Base-by-base conservation (phyloP, 352 stramenopile species). In the Pythium coloratum region DNA sequence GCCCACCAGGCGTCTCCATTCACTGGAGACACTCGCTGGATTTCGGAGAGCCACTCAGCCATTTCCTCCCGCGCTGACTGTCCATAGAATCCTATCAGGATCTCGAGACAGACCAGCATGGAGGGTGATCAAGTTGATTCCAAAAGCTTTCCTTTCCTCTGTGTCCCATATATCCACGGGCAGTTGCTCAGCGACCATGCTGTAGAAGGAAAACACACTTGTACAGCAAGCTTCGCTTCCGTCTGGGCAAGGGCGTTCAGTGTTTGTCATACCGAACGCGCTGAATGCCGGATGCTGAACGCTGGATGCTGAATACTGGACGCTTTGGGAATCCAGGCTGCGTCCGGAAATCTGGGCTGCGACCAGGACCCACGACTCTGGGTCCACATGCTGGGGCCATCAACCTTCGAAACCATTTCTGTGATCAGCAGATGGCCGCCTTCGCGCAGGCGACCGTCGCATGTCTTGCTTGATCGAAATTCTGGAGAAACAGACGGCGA, bases 401-500 rank as follows among this genome's bases (percentile, higher is more conserved):
- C 42, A 49, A 46, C 16, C 3, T 26, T 50, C 18, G 14, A 53
- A 16, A 16, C 10, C 8, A 32, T 32, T 28, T 32, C 36, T 16
- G 28, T 9, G 49, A 20, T 3, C 5, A 42, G 32, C 54, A 44
- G 32, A 6, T 44, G 36, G 54, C 20, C 16, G 51, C 13, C 14
- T 30, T 24, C 28, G 33, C 51, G 51, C 51, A 58, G 51, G 51
- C 33, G 51, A 42, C 18, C 51, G 51, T 58, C 28, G 51, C 51
- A 28, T 58, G 51, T 53, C 46, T 30, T 30, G 14, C 50, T 67
- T 55, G 61, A 67, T 67, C 51, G 50, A 61, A 61, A 44, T 67
- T 67, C 61, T 54, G 24, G 13, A 18, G 38, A 55, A 67, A 55
- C 61, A 67, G 49, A 36, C 51, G 61, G 47, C n/a, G 36, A 30